phyloP scores from a whole-genome alignment of 148 eudicot species.

The Rhododendron ferrugineum region DNA sequence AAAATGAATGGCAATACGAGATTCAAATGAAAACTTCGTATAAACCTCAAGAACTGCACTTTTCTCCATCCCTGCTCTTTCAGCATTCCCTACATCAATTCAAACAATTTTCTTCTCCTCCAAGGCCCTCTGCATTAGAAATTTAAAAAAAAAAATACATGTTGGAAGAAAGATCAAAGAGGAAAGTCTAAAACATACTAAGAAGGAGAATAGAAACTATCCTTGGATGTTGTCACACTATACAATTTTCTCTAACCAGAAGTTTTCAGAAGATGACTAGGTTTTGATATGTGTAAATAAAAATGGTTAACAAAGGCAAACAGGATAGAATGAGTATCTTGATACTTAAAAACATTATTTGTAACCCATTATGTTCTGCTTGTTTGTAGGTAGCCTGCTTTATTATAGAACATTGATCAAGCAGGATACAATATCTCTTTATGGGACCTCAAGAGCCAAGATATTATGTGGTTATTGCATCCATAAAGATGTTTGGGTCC shows the following conservation, averaged over 20 bases:
- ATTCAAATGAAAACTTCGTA: constrained; percentile 8
- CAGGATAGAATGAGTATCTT: neutral
- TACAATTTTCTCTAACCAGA: neutral
- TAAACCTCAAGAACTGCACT: constrained; percentile 55
- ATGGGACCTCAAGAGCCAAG: neutral
- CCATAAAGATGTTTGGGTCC: neutral
- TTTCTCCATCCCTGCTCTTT: constrained; percentile 62
- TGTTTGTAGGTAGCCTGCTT: neutral
- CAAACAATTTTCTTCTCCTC: constrained; percentile 68
- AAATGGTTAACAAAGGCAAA: neutral
- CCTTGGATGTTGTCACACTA: neutral
- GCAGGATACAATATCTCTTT: neutral
- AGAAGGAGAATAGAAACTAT: neutral
- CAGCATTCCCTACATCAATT: constrained; percentile 66
- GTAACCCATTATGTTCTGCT: neutral
- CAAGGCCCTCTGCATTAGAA: constrained; percentile 46
- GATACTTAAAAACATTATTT: neutral
- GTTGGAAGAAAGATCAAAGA: neutral
- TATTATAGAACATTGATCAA: neutral
- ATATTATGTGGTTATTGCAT: too few relatives aligned
- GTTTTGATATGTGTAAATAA: neutral
- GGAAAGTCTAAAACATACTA: neutral
- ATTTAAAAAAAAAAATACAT: neutral
- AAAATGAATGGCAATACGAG: neutral
- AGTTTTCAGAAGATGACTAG: too few relatives aligned